Base-by-base conservation (phyloP, 2,329 filamentous ascomycete species). In the Pezicula carpinea region DNA sequence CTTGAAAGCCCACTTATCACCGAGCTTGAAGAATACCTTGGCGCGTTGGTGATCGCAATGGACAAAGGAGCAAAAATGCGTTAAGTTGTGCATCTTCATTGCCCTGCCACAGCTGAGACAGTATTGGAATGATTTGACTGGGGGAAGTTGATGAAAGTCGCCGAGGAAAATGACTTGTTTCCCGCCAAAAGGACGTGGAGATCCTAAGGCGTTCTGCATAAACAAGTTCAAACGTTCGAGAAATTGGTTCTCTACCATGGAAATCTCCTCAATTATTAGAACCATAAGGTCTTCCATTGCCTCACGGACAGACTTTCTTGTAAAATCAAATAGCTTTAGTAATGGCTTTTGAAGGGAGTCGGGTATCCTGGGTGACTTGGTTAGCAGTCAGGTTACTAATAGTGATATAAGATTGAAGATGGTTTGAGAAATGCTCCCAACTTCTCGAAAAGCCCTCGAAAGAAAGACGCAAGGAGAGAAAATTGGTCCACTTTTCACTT, bases 121-220 rank as follows among this genome's bases (percentile, higher is more conserved):
- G 26, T 40, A 46, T 32, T 56, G 31, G 22, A 61, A 61, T 6
- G 59, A 58, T 38, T 54, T 57, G 2, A 62, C 60, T 2, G 59
- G 60, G 13, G 60, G 60, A 11, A 62, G 47, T 34, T 62, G 59
- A 46, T 61, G 51, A 18, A 62, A 60, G 26, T 60, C 60, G 1
- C 59, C 60, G 0, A 61, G 47, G 29, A 62, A 48, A 13, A 62
- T 59, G 8, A 60, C 53, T 44, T 61, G 59, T 23, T 54, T 57
- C 6, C 59, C 59, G 3, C 58, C 59, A 22, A 62, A 59, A 10
- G 59, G 55, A 3, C 21, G 6, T 2, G 15, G 11, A 10, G n/a
- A 44, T 1, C 29, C n/a, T 21, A 50, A 23, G 15, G 57, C 39
- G 6, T 42, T 13, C 15, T 57, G 51, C 14, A 61, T 21, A n/a